Conservation (phyloP, 2,329 filamentous ascomycete species). For the Daldinia sp. region DNA sequence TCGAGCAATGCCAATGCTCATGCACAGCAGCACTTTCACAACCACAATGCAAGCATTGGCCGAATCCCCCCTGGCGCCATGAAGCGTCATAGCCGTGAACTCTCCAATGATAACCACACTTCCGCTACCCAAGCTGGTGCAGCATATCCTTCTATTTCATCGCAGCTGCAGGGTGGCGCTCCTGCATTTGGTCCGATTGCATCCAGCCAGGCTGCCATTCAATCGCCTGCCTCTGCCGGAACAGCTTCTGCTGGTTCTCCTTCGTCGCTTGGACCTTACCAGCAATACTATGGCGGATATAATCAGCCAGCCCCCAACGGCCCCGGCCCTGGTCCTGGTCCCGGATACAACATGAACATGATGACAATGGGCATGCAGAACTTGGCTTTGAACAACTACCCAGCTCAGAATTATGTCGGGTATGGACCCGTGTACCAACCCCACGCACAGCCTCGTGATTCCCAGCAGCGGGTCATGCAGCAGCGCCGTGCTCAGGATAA, state of each 20-base stretch:
- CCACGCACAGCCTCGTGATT: conserved; percentile 73
- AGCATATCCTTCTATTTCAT: conserved; percentile 71
- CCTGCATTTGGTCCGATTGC: conserved; percentile 79
- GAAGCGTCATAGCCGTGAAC: conserved; percentile 79
- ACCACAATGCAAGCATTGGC: conserved; percentile 85
- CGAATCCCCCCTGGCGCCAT: conserved; percentile 78
- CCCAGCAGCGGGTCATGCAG: conserved; percentile 80
- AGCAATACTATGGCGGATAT: conserved; percentile 7
- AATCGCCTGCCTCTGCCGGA: conserved; percentile 45
- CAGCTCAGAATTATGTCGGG: conserved; percentile 68
- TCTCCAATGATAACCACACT: conserved; percentile 65
- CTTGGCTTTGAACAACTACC: conserved; percentile 70
- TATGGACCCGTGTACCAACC: conserved; percentile 67
- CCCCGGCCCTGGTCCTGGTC: conserved; percentile 38
- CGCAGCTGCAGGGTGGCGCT: conserved; percentile 83
- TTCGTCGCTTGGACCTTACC: conserved; percentile 36
- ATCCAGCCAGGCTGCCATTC: conserved; percentile 52
- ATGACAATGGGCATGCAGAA: conserved; percentile 76
- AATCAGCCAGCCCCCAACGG: conserved; percentile 11
- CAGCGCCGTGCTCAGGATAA: conserved; percentile 80
- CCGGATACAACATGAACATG: conserved; percentile 66
- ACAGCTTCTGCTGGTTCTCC: conserved; percentile 33
- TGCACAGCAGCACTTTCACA: conserved; percentile 74
- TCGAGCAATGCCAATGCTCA: conserved; percentile 66
- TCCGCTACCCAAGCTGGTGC: conserved; percentile 56